A percentile compares a stretch with the other conserved stretches of the same genome.
Conservation (phyloP, 371 early-diverging fungal genomes). For the Blyttiomyces sp. region DNA sequence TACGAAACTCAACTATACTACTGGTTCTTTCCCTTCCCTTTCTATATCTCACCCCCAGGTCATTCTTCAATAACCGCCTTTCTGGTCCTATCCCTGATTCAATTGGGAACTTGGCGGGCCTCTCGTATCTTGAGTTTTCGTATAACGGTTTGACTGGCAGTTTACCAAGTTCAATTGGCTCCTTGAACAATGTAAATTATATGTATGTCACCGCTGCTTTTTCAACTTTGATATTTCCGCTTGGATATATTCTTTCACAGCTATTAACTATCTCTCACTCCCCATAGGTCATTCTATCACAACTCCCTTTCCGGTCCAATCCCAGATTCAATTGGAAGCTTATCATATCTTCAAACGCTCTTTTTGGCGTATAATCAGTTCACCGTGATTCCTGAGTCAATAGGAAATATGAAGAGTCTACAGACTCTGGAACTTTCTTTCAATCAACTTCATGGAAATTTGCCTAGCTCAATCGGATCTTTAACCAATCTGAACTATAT, state of each 20-base stretch:
- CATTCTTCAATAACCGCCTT: no score
- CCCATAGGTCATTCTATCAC: no score
- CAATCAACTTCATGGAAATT: background rate
- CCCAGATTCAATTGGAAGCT: slow-evolving; percentile 1
- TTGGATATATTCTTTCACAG: no score
- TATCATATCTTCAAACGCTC: background rate
- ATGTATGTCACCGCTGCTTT: background rate
- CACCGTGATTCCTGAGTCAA: background rate
- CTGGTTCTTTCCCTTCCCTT: no score
- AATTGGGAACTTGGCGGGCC: slow-evolving; percentile 3
- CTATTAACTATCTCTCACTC: no score
- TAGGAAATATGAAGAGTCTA: slow-evolving; percentile 4
- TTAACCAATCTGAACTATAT: no score
- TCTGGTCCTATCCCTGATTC: slow-evolving; percentile 9
- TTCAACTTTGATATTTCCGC: no score
- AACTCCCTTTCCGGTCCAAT: slow-evolving; percentile 3
- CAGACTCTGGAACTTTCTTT: background rate
- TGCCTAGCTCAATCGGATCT: background rate
- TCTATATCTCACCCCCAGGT: no score
- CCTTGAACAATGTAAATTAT: background rate
- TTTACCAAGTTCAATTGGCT: slow-evolving; percentile 8
- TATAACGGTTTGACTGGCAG: slow-evolving; percentile 2
- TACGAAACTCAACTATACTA: no score
- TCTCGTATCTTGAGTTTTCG: slow-evolving; percentile 8
- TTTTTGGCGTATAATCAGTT: background rate